phyloP scores from a whole-genome alignment of 345 rosid species.

The Eucalyptus paniculata region DNA sequence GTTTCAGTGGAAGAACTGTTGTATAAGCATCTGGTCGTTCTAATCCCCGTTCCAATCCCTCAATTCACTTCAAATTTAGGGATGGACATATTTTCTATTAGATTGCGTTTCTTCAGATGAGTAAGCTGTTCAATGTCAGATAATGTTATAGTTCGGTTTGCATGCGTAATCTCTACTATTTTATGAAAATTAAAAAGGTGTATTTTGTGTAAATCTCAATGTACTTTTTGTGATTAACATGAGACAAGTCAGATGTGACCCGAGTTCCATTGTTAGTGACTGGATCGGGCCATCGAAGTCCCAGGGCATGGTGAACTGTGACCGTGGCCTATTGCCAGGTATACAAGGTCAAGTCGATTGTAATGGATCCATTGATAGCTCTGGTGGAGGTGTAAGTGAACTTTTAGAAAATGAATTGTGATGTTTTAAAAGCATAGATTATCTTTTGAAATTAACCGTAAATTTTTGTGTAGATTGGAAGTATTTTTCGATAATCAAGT shows the following conservation, averaged over 20 bases:
- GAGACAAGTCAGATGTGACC: not conserved
- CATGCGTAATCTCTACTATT: not conserved
- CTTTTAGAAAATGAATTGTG: not conserved
- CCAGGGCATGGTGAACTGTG: not conserved
- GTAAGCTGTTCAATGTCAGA: not conserved
- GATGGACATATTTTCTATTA: not conserved
- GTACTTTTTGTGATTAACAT: not conserved
- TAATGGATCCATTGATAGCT: not conserved
- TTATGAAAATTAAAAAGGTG: not conserved
- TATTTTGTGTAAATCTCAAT: not conserved
- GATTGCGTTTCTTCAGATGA: not conserved
- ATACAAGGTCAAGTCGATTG: not conserved
- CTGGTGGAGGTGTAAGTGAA: not conserved
- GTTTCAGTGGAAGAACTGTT: not conserved
- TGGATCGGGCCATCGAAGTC: not conserved
- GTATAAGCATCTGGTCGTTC: not conserved
- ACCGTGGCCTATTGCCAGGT: not conserved
- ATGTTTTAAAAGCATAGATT: not conserved
- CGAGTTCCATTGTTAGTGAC: not conserved
- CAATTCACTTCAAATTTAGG: not conserved
- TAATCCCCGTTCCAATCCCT: not conserved
- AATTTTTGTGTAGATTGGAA: not conserved
- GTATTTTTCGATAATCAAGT: not conserved
- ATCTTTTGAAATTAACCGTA: not conserved
- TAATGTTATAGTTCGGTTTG: not conserved